Base-by-base conservation (phyloP, 345 rosid species). In the Eucalyptus pauciflora region DNA sequence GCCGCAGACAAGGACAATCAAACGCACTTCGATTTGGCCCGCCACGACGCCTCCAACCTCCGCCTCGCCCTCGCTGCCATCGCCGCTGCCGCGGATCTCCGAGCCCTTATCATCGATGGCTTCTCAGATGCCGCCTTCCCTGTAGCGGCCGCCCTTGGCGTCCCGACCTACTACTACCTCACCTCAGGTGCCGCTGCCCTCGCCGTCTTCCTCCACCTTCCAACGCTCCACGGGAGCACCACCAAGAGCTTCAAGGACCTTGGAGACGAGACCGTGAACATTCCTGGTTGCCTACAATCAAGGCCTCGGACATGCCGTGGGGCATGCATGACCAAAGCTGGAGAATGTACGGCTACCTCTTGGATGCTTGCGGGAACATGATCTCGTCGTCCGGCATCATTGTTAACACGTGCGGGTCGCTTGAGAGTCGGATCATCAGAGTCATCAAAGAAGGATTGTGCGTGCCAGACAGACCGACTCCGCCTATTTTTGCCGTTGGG, bases 81-180 rank as follows among this genome's bases (percentile, higher is more conserved):
- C 50, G 89, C 92, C 58, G n/a, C 89, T 9, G 5, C n/a, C 86
- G 64, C 88, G n/a, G 69, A 50, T 29, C 22, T 92, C 37, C 85
- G 86, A 25, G 93, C 94, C 52, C 37, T 94, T 15, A 41, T 92
- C 37, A 71, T 90, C 18, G 94, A 93, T 49, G 71, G 90, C 88
- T 92, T 93, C 51, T 88, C 91, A 89, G 31, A 58, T 14, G 60
- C 86, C 4, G 89, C 92, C 9, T 64, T 92, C 9, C 27, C 87
- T n/a, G 90, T 93, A 20, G 87, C 92, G 9, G 79, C 89, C 1
- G 50, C 37, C 16, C 93, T 93, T 29, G 50, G 85, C 15, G 67
- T 91, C 43, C 94, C 92, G 2, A 58, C 91, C 12, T 93, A 92
- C 90, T 91, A 67, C 76, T 93, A 87, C 92, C 80, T 9, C 90